Conservation (phyloP, 2,329 filamentous ascomycete genomes). For the Fusarium annulatum region DNA sequence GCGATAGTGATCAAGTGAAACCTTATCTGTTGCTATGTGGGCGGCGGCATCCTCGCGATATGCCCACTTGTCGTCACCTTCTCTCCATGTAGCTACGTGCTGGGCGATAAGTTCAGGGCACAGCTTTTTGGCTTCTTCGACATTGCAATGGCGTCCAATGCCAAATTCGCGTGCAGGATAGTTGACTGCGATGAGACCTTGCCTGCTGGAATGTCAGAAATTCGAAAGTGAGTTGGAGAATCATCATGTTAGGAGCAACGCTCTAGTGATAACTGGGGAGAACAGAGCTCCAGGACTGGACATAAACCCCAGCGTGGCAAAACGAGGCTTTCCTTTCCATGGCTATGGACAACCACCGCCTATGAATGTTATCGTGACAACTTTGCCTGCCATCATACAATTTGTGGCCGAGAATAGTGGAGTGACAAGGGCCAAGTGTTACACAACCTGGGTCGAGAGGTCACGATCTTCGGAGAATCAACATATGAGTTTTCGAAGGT, state of each 20-base stretch:
- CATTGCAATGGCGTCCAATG: constrained; percentile 81
- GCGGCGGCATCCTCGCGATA: constrained; percentile 85
- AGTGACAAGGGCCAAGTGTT: background rate
- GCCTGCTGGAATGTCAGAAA: constrained; percentile 61
- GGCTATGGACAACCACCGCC: background rate
- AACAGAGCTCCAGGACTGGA: background rate
- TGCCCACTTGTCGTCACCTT: constrained; percentile 91
- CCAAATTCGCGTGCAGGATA: constrained; percentile 88
- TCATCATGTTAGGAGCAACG: background rate
- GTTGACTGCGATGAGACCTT: constrained; percentile 95
- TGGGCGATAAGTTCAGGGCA: constrained; percentile 88
- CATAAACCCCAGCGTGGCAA: background rate
- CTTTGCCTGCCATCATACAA: background rate
- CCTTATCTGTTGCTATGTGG: constrained; percentile 89
- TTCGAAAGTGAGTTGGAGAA: background rate
- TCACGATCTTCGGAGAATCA: background rate
- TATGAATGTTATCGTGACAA: background rate
- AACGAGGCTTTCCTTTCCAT: background rate
- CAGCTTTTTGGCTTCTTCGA: constrained; percentile 83
- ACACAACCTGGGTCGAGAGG: background rate
- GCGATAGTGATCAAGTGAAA: constrained; percentile 92
- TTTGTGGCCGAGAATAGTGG: background rate
- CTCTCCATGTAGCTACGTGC: constrained; percentile 95
- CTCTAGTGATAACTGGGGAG: background rate
- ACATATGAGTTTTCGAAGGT: background rate